These are phyloP conservation scores for Ceratocystis colombiana DNA, from an alignment of 2,329 filamentous ascomycete species.

Conservation along the genomic window DNA sequence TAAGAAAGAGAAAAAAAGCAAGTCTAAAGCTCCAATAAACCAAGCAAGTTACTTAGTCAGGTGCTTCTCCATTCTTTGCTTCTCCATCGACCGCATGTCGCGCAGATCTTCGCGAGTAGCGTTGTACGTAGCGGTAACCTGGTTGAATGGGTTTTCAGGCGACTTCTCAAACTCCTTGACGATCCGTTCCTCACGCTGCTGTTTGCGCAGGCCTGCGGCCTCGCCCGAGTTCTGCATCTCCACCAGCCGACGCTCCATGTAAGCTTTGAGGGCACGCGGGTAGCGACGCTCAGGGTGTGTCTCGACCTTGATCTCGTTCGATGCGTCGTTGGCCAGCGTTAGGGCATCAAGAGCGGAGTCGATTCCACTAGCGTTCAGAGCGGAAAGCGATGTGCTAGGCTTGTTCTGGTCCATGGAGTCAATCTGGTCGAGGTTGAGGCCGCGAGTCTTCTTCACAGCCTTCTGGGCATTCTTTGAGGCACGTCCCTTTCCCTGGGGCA, in stretches of 20 bases:
- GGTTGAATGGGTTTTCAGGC: conserved; percentile 91
- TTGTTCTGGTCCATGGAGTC: conserved; percentile 53
- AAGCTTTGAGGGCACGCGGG: conserved; percentile 75
- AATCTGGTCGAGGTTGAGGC: conserved; percentile 66
- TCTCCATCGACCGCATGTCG: conserved; percentile 55
- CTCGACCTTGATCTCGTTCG: conserved; percentile 57
- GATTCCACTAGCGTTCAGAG: conserved; percentile 76
- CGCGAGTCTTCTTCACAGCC: conserved; percentile 51
- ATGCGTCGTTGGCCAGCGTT: conserved; percentile 47
- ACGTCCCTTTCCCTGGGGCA: conserved; percentile 47
- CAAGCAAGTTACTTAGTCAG: conserved; percentile 37
- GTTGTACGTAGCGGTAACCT: conserved; percentile 66
- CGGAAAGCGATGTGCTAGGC: conserved; percentile 36
- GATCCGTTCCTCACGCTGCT: conserved; percentile 77
- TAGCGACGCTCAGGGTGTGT: conserved; percentile 78
- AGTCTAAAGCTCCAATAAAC: conserved; percentile 9
- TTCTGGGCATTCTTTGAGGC: conserved; percentile 57
- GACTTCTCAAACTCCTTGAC: conserved; percentile 90
- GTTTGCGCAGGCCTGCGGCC: conserved; percentile 59
- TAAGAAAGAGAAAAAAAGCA: not conserved
- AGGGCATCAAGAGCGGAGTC: conserved; percentile 89
- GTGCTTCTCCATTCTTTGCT: conserved; percentile 61
- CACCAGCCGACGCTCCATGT: conserved; percentile 66
- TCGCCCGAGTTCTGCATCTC: conserved; percentile 79
- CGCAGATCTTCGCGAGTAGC: conserved; percentile 66